Conservation (phyloP, 257 asterid genomes). For the Verbena officinalis region DNA sequence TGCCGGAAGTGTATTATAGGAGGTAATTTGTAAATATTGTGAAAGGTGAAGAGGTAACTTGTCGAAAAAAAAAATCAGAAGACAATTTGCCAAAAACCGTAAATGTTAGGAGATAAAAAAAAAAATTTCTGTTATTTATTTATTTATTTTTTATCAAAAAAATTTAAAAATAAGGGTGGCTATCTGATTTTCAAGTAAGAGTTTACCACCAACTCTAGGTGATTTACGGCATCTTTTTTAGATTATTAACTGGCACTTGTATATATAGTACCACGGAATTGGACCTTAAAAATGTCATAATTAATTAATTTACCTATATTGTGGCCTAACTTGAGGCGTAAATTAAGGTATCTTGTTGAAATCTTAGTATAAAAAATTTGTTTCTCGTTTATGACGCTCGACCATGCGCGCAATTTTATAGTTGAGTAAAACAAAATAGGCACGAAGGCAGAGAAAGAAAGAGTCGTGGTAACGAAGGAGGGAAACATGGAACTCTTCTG, state of each 20-base stretch:
- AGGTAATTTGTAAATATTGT: no score
- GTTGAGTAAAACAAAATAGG: constrained; percentile 7
- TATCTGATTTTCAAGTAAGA: no score
- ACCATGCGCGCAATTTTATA: constrained; percentile 1
- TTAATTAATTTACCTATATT: constrained; percentile 29
- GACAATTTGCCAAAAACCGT: no score
- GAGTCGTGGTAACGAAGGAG: constrained; percentile 38
- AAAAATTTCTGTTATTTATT: no score
- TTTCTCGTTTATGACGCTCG: neutral
- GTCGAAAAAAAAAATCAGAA: no score
- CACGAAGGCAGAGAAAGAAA: constrained; percentile 23
- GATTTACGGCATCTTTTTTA: neutral
- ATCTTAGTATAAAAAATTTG: constrained; percentile 12
- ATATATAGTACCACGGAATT: neutral
- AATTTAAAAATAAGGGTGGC: no score
- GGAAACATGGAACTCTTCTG: constrained; percentile 47
- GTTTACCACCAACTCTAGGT: neutral
- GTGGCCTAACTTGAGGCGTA: constrained; percentile 49
- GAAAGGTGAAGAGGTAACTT: no score
- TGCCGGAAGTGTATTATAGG: no score
- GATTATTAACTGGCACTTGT: no score
- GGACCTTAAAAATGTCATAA: constrained; percentile 31
- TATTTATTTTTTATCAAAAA: no score
- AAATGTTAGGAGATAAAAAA: no score
- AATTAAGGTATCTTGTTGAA: constrained; percentile 42